Conservation (phyloP, 2,329 filamentous ascomycete genomes). For the Pseudogymnoascus sp. region DNA sequence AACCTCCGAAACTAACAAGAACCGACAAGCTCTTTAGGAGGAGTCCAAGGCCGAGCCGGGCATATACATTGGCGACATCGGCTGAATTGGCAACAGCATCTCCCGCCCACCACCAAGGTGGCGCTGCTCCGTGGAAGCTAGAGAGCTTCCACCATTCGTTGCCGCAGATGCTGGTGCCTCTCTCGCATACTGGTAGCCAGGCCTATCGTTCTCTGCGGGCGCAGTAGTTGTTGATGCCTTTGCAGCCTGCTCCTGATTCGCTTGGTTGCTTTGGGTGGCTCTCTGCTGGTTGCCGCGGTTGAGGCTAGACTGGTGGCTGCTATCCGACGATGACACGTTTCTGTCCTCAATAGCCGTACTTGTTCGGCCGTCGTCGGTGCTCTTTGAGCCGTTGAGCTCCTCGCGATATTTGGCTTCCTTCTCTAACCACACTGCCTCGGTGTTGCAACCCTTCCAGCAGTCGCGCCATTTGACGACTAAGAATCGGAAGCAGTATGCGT, state of each 20-base stretch:
- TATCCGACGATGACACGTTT: constrained; percentile 58
- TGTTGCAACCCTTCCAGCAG: constrained; percentile 95
- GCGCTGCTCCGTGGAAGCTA: neutral
- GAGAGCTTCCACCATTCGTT: neutral
- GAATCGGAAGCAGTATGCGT: constrained; percentile 91
- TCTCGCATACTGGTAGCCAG: neutral
- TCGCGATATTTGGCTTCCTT: constrained; percentile 56
- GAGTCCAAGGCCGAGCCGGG: neutral
- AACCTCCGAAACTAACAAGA: neutral
- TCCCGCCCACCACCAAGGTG: neutral
- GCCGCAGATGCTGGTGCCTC: neutral
- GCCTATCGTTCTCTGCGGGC: neutral
- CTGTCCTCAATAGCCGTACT: constrained; percentile 38
- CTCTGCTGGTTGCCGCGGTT: constrained; percentile 13
- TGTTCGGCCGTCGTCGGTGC: constrained; percentile 23
- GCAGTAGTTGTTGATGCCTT: neutral
- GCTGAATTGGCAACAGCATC: neutral
- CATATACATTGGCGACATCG: neutral
- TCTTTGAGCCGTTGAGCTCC: constrained; percentile 40
- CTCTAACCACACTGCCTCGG: constrained; percentile 71
- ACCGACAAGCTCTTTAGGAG: neutral
- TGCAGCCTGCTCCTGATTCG: neutral
- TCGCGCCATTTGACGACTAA: constrained; percentile 91
- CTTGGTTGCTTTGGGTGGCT: neutral
- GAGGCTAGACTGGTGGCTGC: constrained; percentile 43